phyloP scores from a whole-genome alignment of 495 filamentous ascomycete species.

The Amniculicola lignicola region DNA sequence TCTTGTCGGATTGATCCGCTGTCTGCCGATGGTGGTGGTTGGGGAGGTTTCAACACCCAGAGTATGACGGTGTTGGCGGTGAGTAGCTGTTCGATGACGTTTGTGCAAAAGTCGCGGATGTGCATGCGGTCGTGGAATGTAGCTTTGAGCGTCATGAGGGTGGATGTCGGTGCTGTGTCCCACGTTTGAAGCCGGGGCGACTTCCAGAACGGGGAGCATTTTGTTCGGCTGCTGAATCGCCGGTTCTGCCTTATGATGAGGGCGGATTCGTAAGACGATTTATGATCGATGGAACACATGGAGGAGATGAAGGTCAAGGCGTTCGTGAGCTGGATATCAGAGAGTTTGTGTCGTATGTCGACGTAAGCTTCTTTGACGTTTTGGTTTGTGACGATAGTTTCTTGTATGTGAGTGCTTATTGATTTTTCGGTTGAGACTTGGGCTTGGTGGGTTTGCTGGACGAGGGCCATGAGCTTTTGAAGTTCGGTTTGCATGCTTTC shows the following conservation, averaged over 20 bases:
- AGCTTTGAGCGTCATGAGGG: neutral
- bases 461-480: neutral
- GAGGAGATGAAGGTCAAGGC: neutral
- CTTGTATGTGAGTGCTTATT: neutral
- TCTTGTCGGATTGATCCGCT: too few relatives aligned
- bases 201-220: neutral
- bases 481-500: neutral
- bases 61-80: neutral
- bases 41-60: neutral
- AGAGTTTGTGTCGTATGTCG: conserved; percentile 1
- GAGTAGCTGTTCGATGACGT: conserved; percentile 2
- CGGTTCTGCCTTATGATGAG: neutral
- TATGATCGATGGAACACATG: neutral
- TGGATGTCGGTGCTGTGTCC: neutral
- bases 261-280: neutral
- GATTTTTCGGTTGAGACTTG: neutral
- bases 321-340: neutral
- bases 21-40: too few relatives aligned
- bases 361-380: neutral
- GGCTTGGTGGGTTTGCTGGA: neutral
- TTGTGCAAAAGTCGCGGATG: conserved; percentile 6
- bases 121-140: neutral
- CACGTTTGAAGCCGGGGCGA: neutral
- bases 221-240: neutral
- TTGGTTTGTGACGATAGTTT: conserved; percentile 2